Base-by-base conservation (phyloP, 2,329 filamentous ascomycete genomes). In the Pestalotiopsis fici region DNA sequence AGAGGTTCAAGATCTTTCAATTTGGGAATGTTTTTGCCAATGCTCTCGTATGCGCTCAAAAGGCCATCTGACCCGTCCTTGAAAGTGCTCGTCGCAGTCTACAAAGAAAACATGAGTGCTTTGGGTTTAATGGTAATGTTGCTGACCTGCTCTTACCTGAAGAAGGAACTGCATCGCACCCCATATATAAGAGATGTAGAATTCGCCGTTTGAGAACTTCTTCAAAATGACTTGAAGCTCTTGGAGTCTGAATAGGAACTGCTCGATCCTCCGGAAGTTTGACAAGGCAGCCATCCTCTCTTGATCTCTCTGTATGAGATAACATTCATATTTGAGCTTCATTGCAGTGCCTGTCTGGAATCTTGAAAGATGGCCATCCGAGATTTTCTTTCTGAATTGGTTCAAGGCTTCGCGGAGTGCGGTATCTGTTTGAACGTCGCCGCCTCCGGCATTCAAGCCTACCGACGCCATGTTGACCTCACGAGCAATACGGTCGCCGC, bases 81-180 rank as follows among this genome's bases (percentile, higher is more conserved):
- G 21, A 54, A 18, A 18, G 28, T 57, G 37, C 35, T 59, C 18
- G 27, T n/a, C 18, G 63, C 63, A 21, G 47, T 59, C 63, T 66
- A 21, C 21, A 71, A 69, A 27, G 11, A 11, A 27, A 18, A 11
- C 27, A 13, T 59, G 6, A 59, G 21, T 35, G 28, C 18, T 31
- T 4, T 59, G 15, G 4, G 6, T n/a, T 18, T 9, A 13, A 21
- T 6, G 43, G n/a, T 59, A 18, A 27, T 31, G 4, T n/a, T 21
- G 28, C 13, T 9, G 6, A 31, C 7, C 25, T 28, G 13, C 47
- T n/a, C 59, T 63, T 11, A 74, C 73, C 65, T 72, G 64, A 18
- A 76, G 59, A 12, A 77, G 69, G 23, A 70, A 74, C 9, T 67
- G 66, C n/a, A 74, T 69, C 1, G 76, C 74, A 1, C 76, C 76